Base-by-base conservation (phyloP, 1,284 basidiomycete species). In the Tetrapyrgos nigripes region DNA sequence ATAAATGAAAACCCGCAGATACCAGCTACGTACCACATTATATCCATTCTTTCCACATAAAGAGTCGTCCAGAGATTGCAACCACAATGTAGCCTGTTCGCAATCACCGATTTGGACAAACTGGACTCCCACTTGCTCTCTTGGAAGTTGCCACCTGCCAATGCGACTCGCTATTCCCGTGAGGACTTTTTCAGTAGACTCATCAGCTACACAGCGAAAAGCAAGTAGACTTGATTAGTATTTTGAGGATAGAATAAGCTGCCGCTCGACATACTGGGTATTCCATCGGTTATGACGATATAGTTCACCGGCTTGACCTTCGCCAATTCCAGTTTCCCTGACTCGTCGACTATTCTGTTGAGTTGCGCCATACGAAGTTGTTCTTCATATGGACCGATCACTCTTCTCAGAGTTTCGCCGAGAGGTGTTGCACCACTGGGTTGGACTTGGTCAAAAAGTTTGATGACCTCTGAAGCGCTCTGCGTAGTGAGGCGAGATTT, bases 241-340 rank as follows among this genome's bases (percentile, higher is more conserved):
- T n/a, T n/a, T n/a, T n/a, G n/a, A n/a, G n/a, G n/a, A n/a, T n/a
- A n/a, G n/a, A n/a, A n/a, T n/a, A n/a, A n/a, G n/a, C n/a, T n/a
- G n/a, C n/a, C n/a, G n/a, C n/a, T n/a, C n/a, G 64, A 64, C 78
- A 61, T 61, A 82, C 81, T 77, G 3, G 81, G 74, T 23, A 64
- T 74, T 4, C 83, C 83, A 62, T 85, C 83, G 0, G 83, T 86
- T 23, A 86, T 73, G 17, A 84, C 70, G 27, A 86, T 75, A 55
- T 76, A 78, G 61, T 83, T 83, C n/a, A 83, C 69, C 0, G 78
- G 80, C 63, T 82, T 83, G 19, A 75, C 63, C 3, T 53, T 53
- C 24, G 68, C 68, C 17, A 55, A 31, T 17, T 14, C 23, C n/a
- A 3, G 11, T 31, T 13, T 23, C 79, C 64, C 79, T 80, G 21